These are phyloP conservation scores for Claviceps sp. DNA, from an alignment of 2,329 filamentous ascomycete genomes.

Conservation along the genomic window DNA sequence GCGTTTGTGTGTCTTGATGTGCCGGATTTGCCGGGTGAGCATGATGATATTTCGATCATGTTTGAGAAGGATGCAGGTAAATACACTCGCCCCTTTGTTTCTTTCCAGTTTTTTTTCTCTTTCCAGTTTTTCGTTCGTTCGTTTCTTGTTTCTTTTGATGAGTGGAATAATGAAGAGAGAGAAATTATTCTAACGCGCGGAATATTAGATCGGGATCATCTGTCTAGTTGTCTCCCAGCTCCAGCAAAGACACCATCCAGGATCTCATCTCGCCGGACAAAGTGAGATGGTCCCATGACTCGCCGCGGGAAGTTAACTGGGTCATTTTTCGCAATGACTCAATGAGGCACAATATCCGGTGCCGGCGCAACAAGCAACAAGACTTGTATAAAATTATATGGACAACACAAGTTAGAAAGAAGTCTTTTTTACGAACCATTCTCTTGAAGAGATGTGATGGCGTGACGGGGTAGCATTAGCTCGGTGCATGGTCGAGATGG, in stretches of 20 bases:
- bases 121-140: neutral
- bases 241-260: slow-evolving; percentile 35
- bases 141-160: neutral
- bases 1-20: slow-evolving; percentile 76
- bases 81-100: slow-evolving; percentile 17
- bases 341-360: too few species aligned
- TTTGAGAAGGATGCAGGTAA: slow-evolving; percentile 70
- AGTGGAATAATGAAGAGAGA: too few species aligned
- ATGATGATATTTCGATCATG: slow-evolving; percentile 77
- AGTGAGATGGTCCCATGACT: neutral
- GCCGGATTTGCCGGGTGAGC: slow-evolving; percentile 79
- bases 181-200: too few species aligned
- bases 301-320: too few species aligned
- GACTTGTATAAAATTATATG: too few species aligned
- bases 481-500: neutral
- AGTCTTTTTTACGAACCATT: too few species aligned
- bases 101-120: slow-evolving; percentile 8
- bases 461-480: neutral
- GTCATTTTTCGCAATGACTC: too few species aligned
- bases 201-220: slow-evolving; percentile 37
- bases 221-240: slow-evolving; percentile 40
- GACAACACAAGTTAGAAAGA: too few species aligned
- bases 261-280: slow-evolving; percentile 18
- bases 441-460: neutral
- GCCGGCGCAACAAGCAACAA: too few species aligned